These are phyloP conservation scores for Wickerhamiella parazyma DNA, from an alignment of 805 yeast genomes.

Conservation along the genomic window DNA sequence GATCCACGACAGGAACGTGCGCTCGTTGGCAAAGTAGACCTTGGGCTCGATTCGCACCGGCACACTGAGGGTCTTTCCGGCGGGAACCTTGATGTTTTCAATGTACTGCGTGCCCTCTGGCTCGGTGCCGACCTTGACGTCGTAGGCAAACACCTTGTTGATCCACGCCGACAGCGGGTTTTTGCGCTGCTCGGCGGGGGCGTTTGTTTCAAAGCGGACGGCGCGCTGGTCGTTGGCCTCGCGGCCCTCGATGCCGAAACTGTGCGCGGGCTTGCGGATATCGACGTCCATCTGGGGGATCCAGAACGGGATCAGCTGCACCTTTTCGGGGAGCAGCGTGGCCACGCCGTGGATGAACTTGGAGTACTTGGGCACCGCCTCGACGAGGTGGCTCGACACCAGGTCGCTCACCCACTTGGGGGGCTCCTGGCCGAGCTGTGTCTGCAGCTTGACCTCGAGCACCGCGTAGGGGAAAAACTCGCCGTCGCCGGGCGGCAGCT, in stretches of 20 bases:
- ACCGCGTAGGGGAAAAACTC: constrained; percentile 97
- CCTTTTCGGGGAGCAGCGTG: constrained; percentile 70
- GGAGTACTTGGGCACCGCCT: constrained; percentile 95
- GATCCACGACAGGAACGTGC: constrained; percentile 88
- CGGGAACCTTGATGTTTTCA: constrained; percentile 50
- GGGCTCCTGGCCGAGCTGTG: constrained; percentile 97
- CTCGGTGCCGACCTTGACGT: constrained; percentile 33
- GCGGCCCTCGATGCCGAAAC: constrained; percentile 50
- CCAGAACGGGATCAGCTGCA: constrained; percentile 89
- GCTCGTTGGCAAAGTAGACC: constrained; percentile 96
- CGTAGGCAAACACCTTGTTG: constrained; percentile 14
- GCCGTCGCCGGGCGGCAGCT: constrained; percentile 69
- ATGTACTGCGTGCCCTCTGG: constrained; percentile 55
- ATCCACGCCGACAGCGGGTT: constrained; percentile 10
- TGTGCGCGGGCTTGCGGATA: constrained; percentile 74
- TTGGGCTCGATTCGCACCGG: constrained; percentile 97
- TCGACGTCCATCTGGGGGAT: constrained; percentile 93
- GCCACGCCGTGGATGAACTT: constrained; percentile 97
- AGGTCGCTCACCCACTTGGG: constrained; percentile 94
- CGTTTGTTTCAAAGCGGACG: background rate
- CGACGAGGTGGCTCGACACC: constrained; percentile 84
- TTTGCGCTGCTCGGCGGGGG: constrained; percentile 8
- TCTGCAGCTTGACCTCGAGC: constrained; percentile 90
- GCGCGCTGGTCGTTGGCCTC: constrained; percentile 11
- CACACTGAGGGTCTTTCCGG: constrained; percentile 77